phyloP scores from a whole-genome alignment of 768 basidiomycete species.

The Lentinula guzmanii region DNA sequence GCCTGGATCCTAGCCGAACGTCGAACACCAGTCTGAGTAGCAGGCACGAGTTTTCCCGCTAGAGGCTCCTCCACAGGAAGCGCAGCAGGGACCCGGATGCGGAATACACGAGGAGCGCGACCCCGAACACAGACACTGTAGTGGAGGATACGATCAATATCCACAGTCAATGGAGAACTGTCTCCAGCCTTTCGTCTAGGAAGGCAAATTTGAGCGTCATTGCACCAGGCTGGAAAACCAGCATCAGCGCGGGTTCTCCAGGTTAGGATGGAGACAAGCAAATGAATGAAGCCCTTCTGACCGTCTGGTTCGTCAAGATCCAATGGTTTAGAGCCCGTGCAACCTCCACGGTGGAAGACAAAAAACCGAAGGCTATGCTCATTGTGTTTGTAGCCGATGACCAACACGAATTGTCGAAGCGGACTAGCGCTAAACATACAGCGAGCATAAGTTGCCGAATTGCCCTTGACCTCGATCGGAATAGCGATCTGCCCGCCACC shows the following conservation, averaged over 20 bases:
- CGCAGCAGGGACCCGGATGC: neutral
- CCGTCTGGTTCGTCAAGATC: neutral
- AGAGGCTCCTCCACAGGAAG: neutral
- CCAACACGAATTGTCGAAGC: neutral
- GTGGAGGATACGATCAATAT: neutral
- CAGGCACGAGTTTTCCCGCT: neutral
- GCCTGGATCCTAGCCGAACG: neutral
- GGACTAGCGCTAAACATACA: neutral
- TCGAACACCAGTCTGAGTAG: too few relatives aligned
- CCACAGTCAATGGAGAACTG: neutral
- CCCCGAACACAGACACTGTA: neutral
- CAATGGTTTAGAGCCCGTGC: neutral
- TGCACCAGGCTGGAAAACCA: slow-evolving; percentile 8
- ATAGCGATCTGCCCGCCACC: neutral
- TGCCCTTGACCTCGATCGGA: neutral
- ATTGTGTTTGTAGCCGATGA: neutral
- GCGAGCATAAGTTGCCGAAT: neutral
- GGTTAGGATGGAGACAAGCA: slow-evolving; percentile 8
- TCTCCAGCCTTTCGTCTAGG: neutral
- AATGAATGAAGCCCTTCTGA: neutral
- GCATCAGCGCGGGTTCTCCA: slow-evolving; percentile 8
- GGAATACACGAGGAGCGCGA: neutral
- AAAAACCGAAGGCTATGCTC: neutral
- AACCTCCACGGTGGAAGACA: neutral
- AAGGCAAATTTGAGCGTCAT: slow-evolving; percentile 2